phyloP scores from a whole-genome alignment of 768 basidiomycete genomes.

The Phylloporus arenicola region DNA sequence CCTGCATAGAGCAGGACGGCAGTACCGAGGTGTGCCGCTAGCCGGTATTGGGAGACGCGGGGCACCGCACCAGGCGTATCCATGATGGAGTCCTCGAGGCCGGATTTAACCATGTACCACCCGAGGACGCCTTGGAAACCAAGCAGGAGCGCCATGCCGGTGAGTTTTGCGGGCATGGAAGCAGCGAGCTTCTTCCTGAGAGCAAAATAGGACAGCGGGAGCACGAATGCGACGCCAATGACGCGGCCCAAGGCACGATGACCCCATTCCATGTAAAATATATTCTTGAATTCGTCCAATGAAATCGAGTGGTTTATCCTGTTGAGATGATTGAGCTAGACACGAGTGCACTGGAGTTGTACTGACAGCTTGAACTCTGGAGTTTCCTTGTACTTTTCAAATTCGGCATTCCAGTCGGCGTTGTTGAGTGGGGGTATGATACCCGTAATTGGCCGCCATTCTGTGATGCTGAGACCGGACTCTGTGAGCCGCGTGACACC shows the following conservation, averaged over 20 bases:
- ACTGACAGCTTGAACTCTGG: slow-evolving; percentile 93
- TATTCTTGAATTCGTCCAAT: slow-evolving; percentile 87
- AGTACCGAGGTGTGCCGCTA: slow-evolving; percentile 90
- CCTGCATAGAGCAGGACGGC: slow-evolving; percentile 89
- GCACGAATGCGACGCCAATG: slow-evolving; percentile 77
- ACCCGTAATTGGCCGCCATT: slow-evolving; percentile 94
- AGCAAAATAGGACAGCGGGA: slow-evolving; percentile 79
- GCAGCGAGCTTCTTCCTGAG: slow-evolving; percentile 62
- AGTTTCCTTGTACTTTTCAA: slow-evolving; percentile 88
- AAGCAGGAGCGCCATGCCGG: slow-evolving; percentile 72
- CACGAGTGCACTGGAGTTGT: not conserved
- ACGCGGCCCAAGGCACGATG: slow-evolving; percentile 91
- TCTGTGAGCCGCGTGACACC: slow-evolving; percentile 96
- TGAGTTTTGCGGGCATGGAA: slow-evolving; percentile 56
- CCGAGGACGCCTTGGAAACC: slow-evolving; percentile 90
- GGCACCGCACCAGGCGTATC: slow-evolving; percentile 81
- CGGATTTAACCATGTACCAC: slow-evolving; percentile 99
- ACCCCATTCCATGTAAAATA: slow-evolving; percentile 98
- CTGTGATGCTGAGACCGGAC: slow-evolving; percentile 95
- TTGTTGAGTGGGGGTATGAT: slow-evolving; percentile 74
- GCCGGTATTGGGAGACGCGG: slow-evolving; percentile 92
- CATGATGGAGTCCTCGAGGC: slow-evolving; percentile 78
- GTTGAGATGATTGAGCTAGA: slow-evolving; percentile 2
- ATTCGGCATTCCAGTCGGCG: slow-evolving; percentile 81
- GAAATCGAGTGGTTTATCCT: slow-evolving; percentile 89